These are phyloP conservation scores for Vitis hybrid DNA, from an alignment of 177 flowering plant genomes.

Conservation along the genomic window DNA sequence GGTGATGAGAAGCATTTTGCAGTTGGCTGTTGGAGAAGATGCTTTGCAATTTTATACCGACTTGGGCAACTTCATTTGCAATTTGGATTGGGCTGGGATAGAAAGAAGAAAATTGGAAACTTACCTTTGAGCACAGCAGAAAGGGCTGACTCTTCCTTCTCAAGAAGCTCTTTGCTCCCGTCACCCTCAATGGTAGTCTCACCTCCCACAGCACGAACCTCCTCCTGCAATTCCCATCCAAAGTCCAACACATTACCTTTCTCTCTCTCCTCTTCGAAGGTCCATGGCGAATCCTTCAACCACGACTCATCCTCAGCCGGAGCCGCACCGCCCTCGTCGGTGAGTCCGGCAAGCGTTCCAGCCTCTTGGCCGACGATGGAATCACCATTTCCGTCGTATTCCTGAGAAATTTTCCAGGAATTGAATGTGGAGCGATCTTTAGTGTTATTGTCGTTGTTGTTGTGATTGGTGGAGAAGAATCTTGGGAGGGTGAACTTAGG, in stretches of 20 bases:
- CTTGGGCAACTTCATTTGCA: too few relatives aligned
- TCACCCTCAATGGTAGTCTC: slow-evolving; percentile 7
- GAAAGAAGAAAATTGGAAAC: neutral
- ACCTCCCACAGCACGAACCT: slow-evolving; percentile 1
- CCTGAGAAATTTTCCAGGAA: slow-evolving; percentile 40
- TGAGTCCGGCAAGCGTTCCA: slow-evolving; percentile 16
- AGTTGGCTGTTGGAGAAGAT: too few relatives aligned
- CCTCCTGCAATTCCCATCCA: slow-evolving; percentile 13
- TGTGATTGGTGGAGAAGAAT: slow-evolving; percentile 29
- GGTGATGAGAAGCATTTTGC: too few relatives aligned
- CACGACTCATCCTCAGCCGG: slow-evolving; percentile 8
- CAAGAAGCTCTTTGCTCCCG: slow-evolving; percentile 24
- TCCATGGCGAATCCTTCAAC: slow-evolving; percentile 30
- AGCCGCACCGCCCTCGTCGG: neutral
- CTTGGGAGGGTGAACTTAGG: slow-evolving; percentile 12
- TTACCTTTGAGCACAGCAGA: slow-evolving; percentile 42
- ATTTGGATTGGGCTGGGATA: too few relatives aligned
- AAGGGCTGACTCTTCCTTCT: slow-evolving; percentile 39
- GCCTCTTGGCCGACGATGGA: slow-evolving; percentile 24
- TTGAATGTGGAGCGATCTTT: slow-evolving; percentile 13
- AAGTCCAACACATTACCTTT: slow-evolving; percentile 25
- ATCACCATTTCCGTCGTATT: slow-evolving; percentile 24
- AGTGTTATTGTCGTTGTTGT: slow-evolving; percentile 11
- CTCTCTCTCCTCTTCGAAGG: slow-evolving; percentile 22
- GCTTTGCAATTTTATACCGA: too few relatives aligned